Evolutionary conservation across 2,329 filamentous ascomycete species (phyloP), one percentile per base, ranked within the genome.

Genomic region (Ceratocystis destructans): DNA sequence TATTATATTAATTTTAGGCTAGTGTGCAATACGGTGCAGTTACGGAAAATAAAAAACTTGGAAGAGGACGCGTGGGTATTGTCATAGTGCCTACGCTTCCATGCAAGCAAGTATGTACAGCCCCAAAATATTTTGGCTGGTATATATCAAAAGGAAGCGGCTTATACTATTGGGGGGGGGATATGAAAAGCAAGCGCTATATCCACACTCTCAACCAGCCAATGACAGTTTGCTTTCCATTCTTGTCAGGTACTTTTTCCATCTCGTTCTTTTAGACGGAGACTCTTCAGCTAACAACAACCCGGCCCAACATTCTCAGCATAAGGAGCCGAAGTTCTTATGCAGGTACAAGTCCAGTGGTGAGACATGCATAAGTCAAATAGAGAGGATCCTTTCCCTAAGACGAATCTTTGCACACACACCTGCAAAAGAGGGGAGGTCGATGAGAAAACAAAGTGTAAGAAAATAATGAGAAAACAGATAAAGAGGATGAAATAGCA

Each of bases 301-400:
- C 25, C 25, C 17, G 55, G 55, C 28, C 8, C 15, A 59, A 20
- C 55, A 59, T 59, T 59, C 55, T 25, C 25, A 59, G 55, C 55
- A 59, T 25, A 20, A 59, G 55, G 55, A 59, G 12, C 55, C 55
- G 55, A 59, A 33, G 55, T 59, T 59, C 55, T 59, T 8, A 59
- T 59, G 55, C 55, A 59, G 55, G 55, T 59, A 59, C 55, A 59
- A 25, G 15, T 37, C 12, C 28, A 37, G 55, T n/a, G 17, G 28
- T 59, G 7, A 31, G 55, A 31, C 31, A 59, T 59, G 55, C 55
- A 59, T 59, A 59, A 28, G 33, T 33, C 37, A 59, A 28, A 59
- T 17, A 8, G 15, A 37, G 33, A 59, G 15, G n/a, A 31, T 59
- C 6, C 22, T 2, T 10, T 17, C 55, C 55, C 55, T 59, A 59